A percentile compares a stretch with the other conserved stretches of the same genome.
These are phyloP conservation scores for Pleurotus sapidus DNA, from an alignment of 768 basidiomycete genomes.

Conservation along the genomic window DNA sequence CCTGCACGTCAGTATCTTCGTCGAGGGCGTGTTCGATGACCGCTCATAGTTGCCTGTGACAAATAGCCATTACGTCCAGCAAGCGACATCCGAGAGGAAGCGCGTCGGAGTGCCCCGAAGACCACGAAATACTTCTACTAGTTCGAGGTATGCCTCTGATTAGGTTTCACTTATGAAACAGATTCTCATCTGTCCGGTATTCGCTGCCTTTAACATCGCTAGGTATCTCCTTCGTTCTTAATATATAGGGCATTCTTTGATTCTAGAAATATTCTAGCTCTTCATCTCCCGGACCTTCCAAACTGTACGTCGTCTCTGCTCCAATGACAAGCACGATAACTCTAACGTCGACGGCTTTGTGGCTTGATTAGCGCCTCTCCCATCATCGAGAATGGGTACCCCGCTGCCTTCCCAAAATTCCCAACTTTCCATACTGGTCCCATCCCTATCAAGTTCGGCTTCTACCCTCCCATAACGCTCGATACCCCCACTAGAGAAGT, in stretches of 20 bases:
- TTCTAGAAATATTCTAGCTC: constrained; percentile 19
- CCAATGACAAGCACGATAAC: not conserved
- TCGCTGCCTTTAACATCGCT: constrained; percentile 15
- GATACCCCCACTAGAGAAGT: constrained; percentile 65
- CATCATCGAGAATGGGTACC: constrained; percentile 23
- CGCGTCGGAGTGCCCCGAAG: constrained; percentile 51
- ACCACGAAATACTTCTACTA: constrained; percentile 58
- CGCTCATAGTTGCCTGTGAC: constrained; percentile 9
- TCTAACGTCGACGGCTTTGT: constrained; percentile 14
- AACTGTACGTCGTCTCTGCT: constrained; percentile 30
- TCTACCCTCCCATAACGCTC: constrained; percentile 50
- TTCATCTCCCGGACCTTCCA: constrained; percentile 34
- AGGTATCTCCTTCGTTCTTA: constrained; percentile 12
- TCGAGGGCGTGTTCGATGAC: constrained; percentile 2
- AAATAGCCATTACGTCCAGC: constrained; percentile 73
- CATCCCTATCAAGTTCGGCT: constrained; percentile 45
- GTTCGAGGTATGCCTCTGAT: constrained; percentile 40
- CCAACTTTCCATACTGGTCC: constrained; percentile 28
- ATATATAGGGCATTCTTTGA: constrained; percentile 15
- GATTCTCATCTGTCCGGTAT: not conserved
- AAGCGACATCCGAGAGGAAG: constrained; percentile 84
- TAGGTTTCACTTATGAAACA: constrained; percentile 1
- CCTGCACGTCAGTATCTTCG: constrained; percentile 75
- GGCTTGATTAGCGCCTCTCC: constrained; percentile 26
- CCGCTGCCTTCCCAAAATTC: constrained; percentile 16